phyloP scores from a whole-genome alignment of 495 filamentous ascomycete species.

The Neurospora sp. region DNA sequence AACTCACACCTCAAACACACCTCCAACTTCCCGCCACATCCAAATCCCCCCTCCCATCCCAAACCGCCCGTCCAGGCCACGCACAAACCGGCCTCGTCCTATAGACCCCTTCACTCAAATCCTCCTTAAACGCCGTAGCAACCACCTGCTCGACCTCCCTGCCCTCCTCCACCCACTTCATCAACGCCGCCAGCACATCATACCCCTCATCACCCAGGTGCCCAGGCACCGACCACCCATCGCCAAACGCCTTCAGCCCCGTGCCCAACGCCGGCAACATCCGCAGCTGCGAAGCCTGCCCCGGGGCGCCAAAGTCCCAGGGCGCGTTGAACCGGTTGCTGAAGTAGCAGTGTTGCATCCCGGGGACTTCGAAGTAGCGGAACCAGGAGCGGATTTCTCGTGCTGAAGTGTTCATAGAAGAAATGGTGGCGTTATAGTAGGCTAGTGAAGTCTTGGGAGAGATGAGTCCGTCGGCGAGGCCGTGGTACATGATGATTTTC shows the following conservation, averaged over 20 bases:
- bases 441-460: conserved; percentile 31
- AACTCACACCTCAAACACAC: conserved; percentile 3
- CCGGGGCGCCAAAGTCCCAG: conserved; percentile 31
- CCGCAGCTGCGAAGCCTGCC: conserved; percentile 20
- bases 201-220: conserved; percentile 30
- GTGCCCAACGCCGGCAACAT: conserved; percentile 9
- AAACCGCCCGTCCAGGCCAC: conserved; percentile 24
- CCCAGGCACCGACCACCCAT: conserved; percentile 23
- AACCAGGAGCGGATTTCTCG: conserved; percentile 25
- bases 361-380: conserved; percentile 35
- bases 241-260: conserved; percentile 9
- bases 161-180: conserved; percentile 44
- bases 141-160: conserved; percentile 31
- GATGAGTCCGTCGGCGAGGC: conserved; percentile 41
- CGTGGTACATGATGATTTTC: conserved; percentile 50
- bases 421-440: conserved; percentile 34
- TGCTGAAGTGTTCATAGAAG: neutral
- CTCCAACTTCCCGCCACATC: conserved; percentile 9
- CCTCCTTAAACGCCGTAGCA: conserved; percentile 33
- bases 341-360: conserved; percentile 36
- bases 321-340: conserved; percentile 29
- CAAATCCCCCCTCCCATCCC: conserved; percentile 7
- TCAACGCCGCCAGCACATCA: conserved; percentile 38
- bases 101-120: conserved; percentile 10
- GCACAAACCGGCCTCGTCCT: conserved; percentile 32